Evolutionary conservation across 345 rosid species (phyloP).

Genomic region (Eutrema heterophyllum): DNA sequence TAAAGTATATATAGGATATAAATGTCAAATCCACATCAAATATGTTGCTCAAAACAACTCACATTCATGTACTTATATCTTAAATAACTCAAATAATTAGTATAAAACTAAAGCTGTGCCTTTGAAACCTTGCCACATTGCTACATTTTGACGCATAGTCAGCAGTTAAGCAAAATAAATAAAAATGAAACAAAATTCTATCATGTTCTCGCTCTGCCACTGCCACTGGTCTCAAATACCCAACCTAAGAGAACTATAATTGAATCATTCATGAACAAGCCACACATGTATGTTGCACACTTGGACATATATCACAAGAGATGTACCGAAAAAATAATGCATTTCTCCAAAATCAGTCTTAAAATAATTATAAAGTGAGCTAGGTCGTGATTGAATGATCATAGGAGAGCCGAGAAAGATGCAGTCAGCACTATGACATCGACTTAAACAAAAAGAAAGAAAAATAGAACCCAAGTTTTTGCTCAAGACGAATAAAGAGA

Average conservation of each 20-base stretch:
- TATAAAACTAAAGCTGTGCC: not conserved
- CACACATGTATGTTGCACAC: not conserved
- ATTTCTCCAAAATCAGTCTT: too few species aligned
- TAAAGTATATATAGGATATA: too few species aligned
- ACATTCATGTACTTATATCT: not conserved
- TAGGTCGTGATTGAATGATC: too few species aligned
- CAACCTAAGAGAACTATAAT: not conserved
- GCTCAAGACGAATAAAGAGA: not conserved
- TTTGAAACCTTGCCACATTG: not conserved
- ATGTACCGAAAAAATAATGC: too few species aligned
- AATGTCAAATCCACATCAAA: not conserved
- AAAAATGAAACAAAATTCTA: not conserved
- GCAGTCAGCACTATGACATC: too few species aligned
- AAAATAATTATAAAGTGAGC: too few species aligned
- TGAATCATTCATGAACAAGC: not conserved
- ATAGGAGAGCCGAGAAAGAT: too few species aligned
- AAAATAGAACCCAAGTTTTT: too few species aligned
- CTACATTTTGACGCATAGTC: not conserved
- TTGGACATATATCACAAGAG: too few species aligned
- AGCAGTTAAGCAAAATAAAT: not conserved
- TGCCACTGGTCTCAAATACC: not conserved
- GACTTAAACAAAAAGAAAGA: too few species aligned
- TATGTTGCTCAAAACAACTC: not conserved
- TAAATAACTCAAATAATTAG: not conserved
- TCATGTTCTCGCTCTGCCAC: not conserved